These are phyloP conservation scores for Hevea brasiliensis DNA, from an alignment of 345 rosid genomes.

Conservation along the genomic window DNA sequence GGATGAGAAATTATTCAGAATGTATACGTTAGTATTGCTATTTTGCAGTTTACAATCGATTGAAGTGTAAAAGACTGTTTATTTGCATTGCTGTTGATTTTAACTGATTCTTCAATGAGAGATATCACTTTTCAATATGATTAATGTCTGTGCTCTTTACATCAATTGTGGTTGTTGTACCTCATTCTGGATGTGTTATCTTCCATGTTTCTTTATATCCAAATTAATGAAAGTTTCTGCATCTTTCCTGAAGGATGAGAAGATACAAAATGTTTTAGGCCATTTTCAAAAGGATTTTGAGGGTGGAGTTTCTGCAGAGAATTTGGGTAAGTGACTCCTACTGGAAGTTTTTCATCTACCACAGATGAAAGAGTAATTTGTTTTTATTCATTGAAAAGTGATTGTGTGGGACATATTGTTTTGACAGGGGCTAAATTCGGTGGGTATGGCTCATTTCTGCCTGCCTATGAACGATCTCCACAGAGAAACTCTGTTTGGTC, in stretches of 20 bases:
- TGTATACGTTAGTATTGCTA: no score
- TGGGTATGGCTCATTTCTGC: conserved; percentile 77
- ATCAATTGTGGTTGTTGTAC: neutral
- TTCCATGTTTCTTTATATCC: neutral
- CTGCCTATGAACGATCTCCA: conserved; percentile 37
- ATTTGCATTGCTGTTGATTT: neutral
- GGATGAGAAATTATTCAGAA: no score
- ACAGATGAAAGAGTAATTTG: neutral
- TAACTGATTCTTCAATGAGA: neutral
- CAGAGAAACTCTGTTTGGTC: conserved; percentile 20
- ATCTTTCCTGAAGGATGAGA: conserved; percentile 61
- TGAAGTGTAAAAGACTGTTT: neutral
- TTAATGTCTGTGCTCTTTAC: neutral
- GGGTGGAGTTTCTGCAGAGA: conserved; percentile 47
- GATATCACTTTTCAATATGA: neutral
- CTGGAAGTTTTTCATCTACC: conserved; percentile 2
- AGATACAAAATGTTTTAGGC: conserved; percentile 60
- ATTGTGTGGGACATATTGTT: conserved; percentile 23
- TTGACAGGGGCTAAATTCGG: conserved; percentile 57
- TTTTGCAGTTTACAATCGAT: neutral
- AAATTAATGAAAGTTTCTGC: conserved; percentile 27
- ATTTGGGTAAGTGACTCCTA: conserved; percentile 52
- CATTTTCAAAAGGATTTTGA: conserved; percentile 59
- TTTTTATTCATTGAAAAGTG: conserved; percentile 12
- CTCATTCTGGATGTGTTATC: neutral